phyloP scores from a whole-genome alignment of 192 early-diverging fungal species.

The Linnemannia hyalina region DNA sequence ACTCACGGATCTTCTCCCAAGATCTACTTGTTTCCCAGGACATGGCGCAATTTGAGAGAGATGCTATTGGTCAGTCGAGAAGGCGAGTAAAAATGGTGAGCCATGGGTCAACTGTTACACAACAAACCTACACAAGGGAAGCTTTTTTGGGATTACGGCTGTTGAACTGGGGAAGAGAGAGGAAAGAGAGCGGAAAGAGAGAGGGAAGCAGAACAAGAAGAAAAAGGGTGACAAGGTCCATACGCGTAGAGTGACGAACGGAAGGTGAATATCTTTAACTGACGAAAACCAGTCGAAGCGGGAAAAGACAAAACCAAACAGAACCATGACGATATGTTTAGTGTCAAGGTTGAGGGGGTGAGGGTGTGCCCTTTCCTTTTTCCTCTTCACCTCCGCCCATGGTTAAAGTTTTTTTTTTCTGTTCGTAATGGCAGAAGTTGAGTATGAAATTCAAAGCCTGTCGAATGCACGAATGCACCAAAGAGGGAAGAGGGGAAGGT shows the following conservation, averaged over 20 bases:
- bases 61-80: background rate
- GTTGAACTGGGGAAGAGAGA: background rate
- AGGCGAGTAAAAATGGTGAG: background rate
- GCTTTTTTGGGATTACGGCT: background rate
- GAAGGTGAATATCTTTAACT: background rate
- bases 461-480: no score
- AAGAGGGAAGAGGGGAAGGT: background rate
- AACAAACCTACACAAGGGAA: background rate
- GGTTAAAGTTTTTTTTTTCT: background rate
- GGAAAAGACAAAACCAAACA: background rate
- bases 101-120: background rate
- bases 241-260: background rate
- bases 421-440: background rate
- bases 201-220: background rate
- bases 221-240: background rate
- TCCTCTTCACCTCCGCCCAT: background rate
- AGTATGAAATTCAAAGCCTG: background rate
- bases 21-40: conserved; percentile 12
- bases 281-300: no score
- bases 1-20: background rate
- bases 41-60: background rate
- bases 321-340: background rate
- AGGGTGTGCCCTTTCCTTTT: background rate
- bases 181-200: background rate
- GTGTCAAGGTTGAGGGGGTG: background rate